These are phyloP conservation scores for Russula earlei DNA, from an alignment of 768 basidiomycete species.

Conservation along the genomic window DNA sequence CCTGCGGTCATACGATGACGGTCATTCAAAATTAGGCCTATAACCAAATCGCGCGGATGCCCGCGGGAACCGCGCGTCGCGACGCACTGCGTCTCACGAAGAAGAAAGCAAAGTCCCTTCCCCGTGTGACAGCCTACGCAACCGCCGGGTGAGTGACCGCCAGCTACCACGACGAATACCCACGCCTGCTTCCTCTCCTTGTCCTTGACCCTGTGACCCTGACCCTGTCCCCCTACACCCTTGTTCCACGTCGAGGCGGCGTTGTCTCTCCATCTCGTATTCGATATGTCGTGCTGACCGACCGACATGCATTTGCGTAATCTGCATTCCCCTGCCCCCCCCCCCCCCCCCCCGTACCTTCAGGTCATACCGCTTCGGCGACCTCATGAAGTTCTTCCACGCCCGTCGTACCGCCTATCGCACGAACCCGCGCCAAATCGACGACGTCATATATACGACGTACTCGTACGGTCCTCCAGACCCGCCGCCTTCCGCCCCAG, in stretches of 20 bases:
- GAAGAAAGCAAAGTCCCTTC: conserved; percentile 86
- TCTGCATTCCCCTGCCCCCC: not conserved
- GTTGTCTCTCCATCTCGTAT: not conserved
- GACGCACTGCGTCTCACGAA: conserved; percentile 88
- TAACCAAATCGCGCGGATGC: conserved; percentile 88
- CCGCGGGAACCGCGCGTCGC: conserved; percentile 85
- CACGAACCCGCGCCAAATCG: conserved; percentile 79
- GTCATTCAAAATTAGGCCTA: conserved; percentile 54
- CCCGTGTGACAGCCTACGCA: conserved; percentile 93
- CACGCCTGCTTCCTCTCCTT: not conserved
- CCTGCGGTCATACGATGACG: not conserved
- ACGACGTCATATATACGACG: conserved; percentile 90
- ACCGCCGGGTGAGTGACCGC: conserved; percentile 63
- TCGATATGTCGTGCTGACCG: not conserved
- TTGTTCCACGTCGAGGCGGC: not conserved
- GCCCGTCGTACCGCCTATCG: conserved; percentile 75
- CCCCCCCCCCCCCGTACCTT: too few species aligned
- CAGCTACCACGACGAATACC: not conserved
- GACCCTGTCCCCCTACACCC: too few species aligned
- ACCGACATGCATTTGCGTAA: not conserved
- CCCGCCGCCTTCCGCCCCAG: conserved; percentile 12
- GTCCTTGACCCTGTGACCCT: not conserved
- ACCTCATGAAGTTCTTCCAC: conserved; percentile 82
- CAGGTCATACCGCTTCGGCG: conserved; percentile 84
- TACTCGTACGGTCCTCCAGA: conserved; percentile 61